A percentile compares a stretch with the other conserved stretches of the same genome.
These are phyloP conservation scores for Dendrobium huoshanense DNA, from an alignment of 106 monocot genomes.

Conservation along the genomic window DNA sequence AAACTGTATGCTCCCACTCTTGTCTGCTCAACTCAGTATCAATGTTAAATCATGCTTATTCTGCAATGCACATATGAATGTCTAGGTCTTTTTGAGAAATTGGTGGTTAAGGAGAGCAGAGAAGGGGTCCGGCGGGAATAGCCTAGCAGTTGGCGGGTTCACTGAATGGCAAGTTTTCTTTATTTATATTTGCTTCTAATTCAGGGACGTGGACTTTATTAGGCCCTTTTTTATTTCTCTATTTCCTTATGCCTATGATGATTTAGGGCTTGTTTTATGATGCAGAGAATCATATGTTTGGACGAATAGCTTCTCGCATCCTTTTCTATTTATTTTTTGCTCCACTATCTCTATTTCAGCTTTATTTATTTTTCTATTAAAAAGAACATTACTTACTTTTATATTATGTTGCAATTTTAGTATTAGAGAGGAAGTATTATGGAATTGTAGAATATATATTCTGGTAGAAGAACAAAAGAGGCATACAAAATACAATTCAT, in stretches of 20 bases:
- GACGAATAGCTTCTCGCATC: no score
- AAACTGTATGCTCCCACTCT: neutral
- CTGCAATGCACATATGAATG: neutral
- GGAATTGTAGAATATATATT: no score
- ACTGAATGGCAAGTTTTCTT: neutral
- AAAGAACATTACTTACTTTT: no score
- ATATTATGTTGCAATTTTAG: no score
- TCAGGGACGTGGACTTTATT: neutral
- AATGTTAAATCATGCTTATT: neutral
- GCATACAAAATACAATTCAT: no score
- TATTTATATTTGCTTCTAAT: neutral
- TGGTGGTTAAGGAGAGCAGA: conserved; percentile 6
- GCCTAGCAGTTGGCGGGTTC: conserved; percentile 3
- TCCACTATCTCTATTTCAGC: no score
- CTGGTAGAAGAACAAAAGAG: no score
- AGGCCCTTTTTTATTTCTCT: neutral
- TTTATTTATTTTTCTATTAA: no score
- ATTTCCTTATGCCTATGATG: neutral
- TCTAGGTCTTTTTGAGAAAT: neutral
- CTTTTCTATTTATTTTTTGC: no score
- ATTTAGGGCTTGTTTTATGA: neutral
- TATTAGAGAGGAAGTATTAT: no score
- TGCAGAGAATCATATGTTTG: neutral
- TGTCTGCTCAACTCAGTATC: neutral
- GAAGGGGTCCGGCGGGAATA: neutral